Evolutionary conservation across 2,329 filamentous ascomycete species (phyloP).

Genomic region (Aspergillus tanneri): DNA sequence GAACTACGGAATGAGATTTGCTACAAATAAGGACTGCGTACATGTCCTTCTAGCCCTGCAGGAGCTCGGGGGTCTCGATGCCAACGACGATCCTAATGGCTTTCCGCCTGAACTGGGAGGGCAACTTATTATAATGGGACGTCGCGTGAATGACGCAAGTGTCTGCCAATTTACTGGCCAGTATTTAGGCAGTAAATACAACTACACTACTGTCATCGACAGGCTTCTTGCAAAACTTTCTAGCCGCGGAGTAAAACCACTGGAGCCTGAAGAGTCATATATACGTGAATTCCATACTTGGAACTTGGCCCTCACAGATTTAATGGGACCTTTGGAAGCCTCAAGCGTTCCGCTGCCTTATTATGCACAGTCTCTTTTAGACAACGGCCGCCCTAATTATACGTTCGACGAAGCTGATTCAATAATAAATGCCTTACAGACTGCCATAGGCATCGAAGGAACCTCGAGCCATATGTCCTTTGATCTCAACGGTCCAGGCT

Average conservation of each 20-base stretch:
- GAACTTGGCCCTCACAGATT: conserved; percentile 8
- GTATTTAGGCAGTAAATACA: conserved; percentile 1
- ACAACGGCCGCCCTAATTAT: conserved; percentile 3
- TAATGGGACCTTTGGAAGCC: conserved; percentile 9
- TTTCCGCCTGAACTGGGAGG: conserved; percentile 1
- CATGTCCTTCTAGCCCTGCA: conserved; percentile 8
- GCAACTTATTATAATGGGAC: conserved; percentile 4
- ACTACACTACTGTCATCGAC: conserved; percentile 3
- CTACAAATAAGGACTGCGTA: conserved; percentile 2
- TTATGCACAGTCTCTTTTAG: conserved; percentile 9
- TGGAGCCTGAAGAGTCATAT: background rate
- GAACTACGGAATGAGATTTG: conserved; percentile 8
- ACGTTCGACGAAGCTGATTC: background rate
- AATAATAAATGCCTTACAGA: background rate
- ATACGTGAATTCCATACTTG: conserved; percentile 1
- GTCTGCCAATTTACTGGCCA: conserved; percentile 2
- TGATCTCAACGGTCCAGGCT: background rate
- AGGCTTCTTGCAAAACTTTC: background rate
- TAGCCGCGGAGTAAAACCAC: background rate
- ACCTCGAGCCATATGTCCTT: conserved; percentile 5
- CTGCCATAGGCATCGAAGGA: background rate
- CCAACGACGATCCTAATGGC: background rate
- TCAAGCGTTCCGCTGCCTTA: conserved; percentile 6
- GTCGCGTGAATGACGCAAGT: background rate
- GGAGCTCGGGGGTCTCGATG: background rate